phyloP scores from a whole-genome alignment of 371 early-diverging fungal genomes.

The Actinomortierella wolfii region DNA sequence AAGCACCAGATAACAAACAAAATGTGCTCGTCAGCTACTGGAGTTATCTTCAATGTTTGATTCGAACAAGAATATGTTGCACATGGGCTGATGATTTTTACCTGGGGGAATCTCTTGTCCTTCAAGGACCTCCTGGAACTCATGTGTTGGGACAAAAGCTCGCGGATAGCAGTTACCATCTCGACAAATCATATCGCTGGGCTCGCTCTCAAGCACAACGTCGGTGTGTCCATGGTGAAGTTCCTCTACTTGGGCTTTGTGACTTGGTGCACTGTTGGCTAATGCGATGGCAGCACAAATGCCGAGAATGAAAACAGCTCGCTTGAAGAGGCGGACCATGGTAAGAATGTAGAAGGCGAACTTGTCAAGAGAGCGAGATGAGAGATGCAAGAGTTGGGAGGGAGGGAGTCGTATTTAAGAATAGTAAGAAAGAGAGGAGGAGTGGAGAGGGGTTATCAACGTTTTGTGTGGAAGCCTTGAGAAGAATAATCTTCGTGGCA shows the following conservation, averaged over 20 bases:
- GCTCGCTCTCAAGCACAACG: background rate
- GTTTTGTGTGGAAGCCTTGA: no score
- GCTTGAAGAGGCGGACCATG: no score
- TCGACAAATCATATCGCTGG: constrained; percentile 21
- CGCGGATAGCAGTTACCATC: constrained; percentile 54
- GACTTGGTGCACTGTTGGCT: constrained; percentile 16
- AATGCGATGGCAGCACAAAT: constrained; percentile 37
- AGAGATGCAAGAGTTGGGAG: no score
- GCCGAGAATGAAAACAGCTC: constrained; percentile 21
- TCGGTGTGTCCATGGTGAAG: background rate
- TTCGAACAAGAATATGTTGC: background rate
- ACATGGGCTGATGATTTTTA: constrained; percentile 8
- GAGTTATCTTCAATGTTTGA: background rate
- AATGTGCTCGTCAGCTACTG: background rate
- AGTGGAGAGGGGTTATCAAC: no score
- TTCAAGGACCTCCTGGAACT: constrained; percentile 54
- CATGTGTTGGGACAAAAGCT: constrained; percentile 54
- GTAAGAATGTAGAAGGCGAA: no score
- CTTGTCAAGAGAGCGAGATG: no score
- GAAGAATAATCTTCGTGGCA: no score
- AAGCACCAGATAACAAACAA: background rate
- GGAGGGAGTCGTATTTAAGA: no score
- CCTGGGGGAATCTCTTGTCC: constrained; percentile 62
- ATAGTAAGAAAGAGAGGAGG: no score
- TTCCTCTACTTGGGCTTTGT: constrained; percentile 16